Evolutionary conservation across 2,329 filamentous ascomycete genomes (phyloP), one percentile per base, ranked within the genome.

Genomic region (Dactylonectria estremocensis): DNA sequence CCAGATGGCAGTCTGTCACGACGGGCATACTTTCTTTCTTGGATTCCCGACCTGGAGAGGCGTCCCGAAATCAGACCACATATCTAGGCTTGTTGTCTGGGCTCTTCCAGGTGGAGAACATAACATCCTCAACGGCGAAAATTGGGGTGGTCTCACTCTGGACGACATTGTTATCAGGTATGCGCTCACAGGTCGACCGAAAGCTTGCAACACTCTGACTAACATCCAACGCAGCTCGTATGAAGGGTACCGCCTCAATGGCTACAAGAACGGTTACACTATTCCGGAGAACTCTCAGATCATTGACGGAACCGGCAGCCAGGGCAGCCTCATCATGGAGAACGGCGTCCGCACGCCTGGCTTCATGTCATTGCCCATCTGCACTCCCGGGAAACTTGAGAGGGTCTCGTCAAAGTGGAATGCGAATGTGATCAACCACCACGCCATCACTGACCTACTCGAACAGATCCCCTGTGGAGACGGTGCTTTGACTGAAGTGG

Each of bases 141-240:
- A 52, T 13, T 60, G 57, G 57, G 35, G 35, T 10, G 57, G 57
- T 5, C 28, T 60, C 3, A 60, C 46, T 10, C 10, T 60, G 11
- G 46, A 60, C 8, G 57, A 60, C 33, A 37, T 60, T 16, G 48
- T 60, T 10, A 43, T 52, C 6, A 60, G 57, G 57, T 52, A 40
- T 40, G 31, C 5, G 8, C 33, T 40, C 4, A 13, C 5, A 5
- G 35, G 2, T 11, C 16, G 2, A 40, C 16, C 16, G 11, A 13
- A 13, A 40, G 4, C 9, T 13, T 13, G 16, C n/a, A 13, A 40
- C 4, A 4, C 4, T 40, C 37, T 40, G 16, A 20, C 20, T 10
- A 48, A 22, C 11, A n/a, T 3, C 4, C 28, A n/a, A 33, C n/a
- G 14, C 9, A 52, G 57, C 31, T 18, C 22, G 3, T 60, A 60